These are phyloP conservation scores for Sugiyamaella paludigena DNA, from an alignment of 1,139 yeast species.

Conservation along the genomic window DNA sequence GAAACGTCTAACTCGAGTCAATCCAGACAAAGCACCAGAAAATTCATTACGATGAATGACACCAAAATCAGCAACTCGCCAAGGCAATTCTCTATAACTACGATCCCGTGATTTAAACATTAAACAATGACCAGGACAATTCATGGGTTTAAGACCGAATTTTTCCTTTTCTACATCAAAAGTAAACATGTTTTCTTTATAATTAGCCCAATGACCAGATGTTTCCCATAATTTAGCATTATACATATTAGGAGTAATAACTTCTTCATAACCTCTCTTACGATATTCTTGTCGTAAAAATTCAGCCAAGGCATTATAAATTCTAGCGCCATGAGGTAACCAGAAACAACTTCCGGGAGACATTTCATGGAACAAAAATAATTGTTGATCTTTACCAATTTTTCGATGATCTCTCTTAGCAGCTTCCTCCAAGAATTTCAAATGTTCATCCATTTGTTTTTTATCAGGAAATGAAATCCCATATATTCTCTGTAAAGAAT, in stretches of 20 bases:
- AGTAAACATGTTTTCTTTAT: slow-evolving; percentile 95
- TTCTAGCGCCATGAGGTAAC: slow-evolving; percentile 98
- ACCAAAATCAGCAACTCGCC: slow-evolving; percentile 96
- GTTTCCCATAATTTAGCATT: slow-evolving; percentile 95
- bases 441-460: slow-evolving; percentile 91
- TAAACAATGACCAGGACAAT: slow-evolving; percentile 97
- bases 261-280: slow-evolving; percentile 94
- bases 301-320: slow-evolving; percentile 79
- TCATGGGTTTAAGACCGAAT: slow-evolving; percentile 92
- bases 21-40: slow-evolving; percentile 84
- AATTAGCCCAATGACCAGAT: slow-evolving; percentile 98
- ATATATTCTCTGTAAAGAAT: slow-evolving; percentile 94
- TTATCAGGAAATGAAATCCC: slow-evolving; percentile 99
- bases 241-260: slow-evolving; percentile 96
- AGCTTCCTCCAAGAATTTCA: slow-evolving; percentile 95
- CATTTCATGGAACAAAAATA: slow-evolving; percentile 91
- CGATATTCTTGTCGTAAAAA: slow-evolving; percentile 79
- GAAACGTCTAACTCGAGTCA: slow-evolving; percentile 95
- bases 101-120: slow-evolving; percentile 84
- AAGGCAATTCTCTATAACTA: slow-evolving; percentile 90
- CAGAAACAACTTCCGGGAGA: slow-evolving; percentile 97
- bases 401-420: slow-evolving; percentile 96
- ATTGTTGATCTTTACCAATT: slow-evolving; percentile 94
- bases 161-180: slow-evolving; percentile 90
- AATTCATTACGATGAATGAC: slow-evolving; percentile 94